Conservation (phyloP, 2,329 filamentous ascomycete genomes). For the Venturia asperata region DNA sequence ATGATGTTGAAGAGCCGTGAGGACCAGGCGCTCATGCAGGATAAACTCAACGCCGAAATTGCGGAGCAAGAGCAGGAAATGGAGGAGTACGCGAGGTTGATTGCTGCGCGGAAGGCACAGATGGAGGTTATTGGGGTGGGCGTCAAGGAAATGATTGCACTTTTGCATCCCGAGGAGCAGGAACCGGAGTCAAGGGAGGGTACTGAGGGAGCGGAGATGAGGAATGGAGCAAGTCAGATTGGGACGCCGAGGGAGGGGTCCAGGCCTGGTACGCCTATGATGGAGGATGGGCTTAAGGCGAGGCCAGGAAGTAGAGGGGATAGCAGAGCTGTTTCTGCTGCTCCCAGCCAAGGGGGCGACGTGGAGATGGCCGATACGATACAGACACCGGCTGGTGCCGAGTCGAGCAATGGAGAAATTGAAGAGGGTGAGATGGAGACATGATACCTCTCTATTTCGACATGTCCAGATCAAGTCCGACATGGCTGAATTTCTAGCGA, state of each 20-base stretch:
- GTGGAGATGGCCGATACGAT: conserved; percentile 5
- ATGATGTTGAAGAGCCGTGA: conserved; percentile 72
- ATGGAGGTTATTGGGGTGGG: conserved; percentile 82
- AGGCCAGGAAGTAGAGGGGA: conserved; percentile 1
- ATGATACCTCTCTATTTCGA: background rate
- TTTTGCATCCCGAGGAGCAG: conserved; percentile 73
- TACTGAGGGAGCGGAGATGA: conserved; percentile 38
- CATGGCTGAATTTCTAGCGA: background rate
- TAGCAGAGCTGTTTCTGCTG: conserved; percentile 1
- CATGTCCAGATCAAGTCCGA: background rate
- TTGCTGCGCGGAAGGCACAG: conserved; percentile 77
- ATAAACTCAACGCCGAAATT: conserved; percentile 82
- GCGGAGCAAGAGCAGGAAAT: conserved; percentile 79
- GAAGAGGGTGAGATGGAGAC: conserved; percentile 12
- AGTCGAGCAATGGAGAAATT: conserved; percentile 3
- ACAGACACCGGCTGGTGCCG: background rate
- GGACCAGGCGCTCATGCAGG: conserved; percentile 69
- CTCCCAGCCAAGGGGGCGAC: conserved; percentile 2
- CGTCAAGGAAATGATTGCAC: conserved; percentile 71
- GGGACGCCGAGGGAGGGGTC: conserved; percentile 35
- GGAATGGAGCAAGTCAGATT: conserved; percentile 33
- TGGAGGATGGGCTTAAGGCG: conserved; percentile 1
- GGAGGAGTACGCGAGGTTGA: conserved; percentile 70
- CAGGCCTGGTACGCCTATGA: conserved; percentile 5
- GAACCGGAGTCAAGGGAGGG: conserved; percentile 84